These are phyloP conservation scores for Tolypocladium endophyticum DNA, from an alignment of 2,329 filamentous ascomycete genomes.

Conservation along the genomic window DNA sequence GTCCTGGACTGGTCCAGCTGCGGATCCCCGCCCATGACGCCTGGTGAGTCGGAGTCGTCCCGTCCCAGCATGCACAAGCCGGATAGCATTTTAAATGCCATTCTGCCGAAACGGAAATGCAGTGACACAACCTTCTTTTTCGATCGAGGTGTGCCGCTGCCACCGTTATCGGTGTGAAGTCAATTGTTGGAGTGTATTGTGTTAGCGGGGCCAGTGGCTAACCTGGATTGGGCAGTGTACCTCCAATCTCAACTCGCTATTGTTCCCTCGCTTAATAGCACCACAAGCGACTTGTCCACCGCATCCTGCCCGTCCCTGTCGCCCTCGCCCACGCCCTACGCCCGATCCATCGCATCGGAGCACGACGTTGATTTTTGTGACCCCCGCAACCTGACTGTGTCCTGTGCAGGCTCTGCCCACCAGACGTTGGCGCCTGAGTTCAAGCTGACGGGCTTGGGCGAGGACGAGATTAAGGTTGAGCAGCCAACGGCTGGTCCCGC, in stretches of 20 bases:
- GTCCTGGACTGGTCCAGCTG: constrained; percentile 69
- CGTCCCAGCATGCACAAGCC: neutral
- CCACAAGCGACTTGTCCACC: constrained; percentile 60
- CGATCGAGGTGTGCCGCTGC: neutral
- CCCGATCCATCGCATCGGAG: constrained; percentile 57
- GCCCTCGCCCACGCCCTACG: constrained; percentile 73
- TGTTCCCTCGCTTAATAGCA: constrained; percentile 51
- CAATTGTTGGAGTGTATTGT: constrained; percentile 1
- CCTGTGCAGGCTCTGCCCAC: constrained; percentile 35
- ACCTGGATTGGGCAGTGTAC: constrained; percentile 33
- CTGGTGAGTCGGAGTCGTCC: constrained; percentile 54
- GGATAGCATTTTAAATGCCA: neutral
- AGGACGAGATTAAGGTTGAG: constrained; percentile 45
- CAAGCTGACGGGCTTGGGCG: constrained; percentile 52
- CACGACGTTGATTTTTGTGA: constrained; percentile 80
- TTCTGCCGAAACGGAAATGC: neutral
- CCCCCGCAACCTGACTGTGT: constrained; percentile 77
- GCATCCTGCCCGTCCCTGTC: constrained; percentile 77
- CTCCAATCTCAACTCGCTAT: constrained; percentile 34
- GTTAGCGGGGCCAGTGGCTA: constrained; percentile 21
- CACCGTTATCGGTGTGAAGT: neutral
- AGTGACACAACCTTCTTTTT: neutral
- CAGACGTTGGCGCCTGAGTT: constrained; percentile 49
- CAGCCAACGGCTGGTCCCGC: constrained; percentile 35
- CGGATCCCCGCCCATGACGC: constrained; percentile 77